Base-by-base conservation (phyloP, 371 early-diverging fungal species). In the Basidiobolus meristosporus region DNA sequence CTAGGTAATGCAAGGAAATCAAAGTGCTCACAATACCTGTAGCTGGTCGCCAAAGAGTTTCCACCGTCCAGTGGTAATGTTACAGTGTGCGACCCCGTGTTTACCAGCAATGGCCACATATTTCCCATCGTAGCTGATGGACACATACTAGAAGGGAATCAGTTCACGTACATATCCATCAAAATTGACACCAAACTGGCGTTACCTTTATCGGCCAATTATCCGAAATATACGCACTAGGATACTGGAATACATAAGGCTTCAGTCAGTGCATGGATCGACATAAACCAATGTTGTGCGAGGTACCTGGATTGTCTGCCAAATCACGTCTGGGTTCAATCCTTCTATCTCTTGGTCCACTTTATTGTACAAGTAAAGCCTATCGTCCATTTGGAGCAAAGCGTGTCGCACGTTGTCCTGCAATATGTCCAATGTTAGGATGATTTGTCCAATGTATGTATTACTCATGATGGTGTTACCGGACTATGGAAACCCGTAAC, bases 161-260 rank as follows among this genome's bases (percentile, higher is more conserved):
- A 17, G 9, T 31, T 42, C 36, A 14, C 12, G 20, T 16, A n/a
- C 17, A 11, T 14, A 14, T 23, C 12, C 20, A 5, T 17, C 3
- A n/a, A 28, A 41, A 20, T 11, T 31, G 20, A 30, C 20, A 14
- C 5, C 7, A 17, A 34, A 14, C 28, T 34, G 2, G 6, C 30
- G 50, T 44, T 62, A 78, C 79, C 41, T 68, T 63, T 20, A 83
- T 80, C 3, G 87, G 87, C 87, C 87, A 87, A 45, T 84, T 81
- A 31, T 71, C 72, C 6, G 77, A 63, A 35, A 84, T 67, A 45
- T 87, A 87, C 46, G 75, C 67, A 7, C 60, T 54, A 0, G 87
- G 87, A 33, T 78, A 69, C 70, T 80, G 46, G 2, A 47, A 17
- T 4, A 7, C 31, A 26, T 17, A 49, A 48, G 30, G 17, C 1